Evolutionary conservation across 1,139 yeast species (phyloP).

Genomic region (Pichia kudriavzevii): DNA sequence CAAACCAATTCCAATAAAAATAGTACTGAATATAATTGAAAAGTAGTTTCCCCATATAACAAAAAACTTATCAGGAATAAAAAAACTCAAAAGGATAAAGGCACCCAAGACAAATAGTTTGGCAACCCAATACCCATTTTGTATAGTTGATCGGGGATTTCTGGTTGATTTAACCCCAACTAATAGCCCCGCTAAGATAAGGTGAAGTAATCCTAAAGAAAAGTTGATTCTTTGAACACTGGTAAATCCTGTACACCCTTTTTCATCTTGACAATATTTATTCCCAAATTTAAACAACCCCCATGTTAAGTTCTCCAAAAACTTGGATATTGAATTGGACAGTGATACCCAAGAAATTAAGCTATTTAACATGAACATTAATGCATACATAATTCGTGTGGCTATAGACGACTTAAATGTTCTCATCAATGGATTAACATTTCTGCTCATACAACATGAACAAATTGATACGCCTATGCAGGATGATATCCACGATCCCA

Average conservation of each 20-base stretch:
- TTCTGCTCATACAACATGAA: conserved; percentile 46
- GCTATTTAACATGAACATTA: conserved; percentile 68
- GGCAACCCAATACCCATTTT: conserved; percentile 85
- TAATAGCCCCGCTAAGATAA: conserved; percentile 59
- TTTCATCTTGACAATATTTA: conserved; percentile 61
- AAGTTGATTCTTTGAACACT: conserved; percentile 88
- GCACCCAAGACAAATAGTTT: conserved; percentile 59
- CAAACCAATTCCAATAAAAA: conserved; percentile 83
- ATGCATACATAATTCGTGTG: conserved; percentile 78
- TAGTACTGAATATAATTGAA: conserved; percentile 75
- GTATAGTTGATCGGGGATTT: conserved; percentile 75
- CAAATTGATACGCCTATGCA: conserved; percentile 84
- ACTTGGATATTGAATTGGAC: conserved; percentile 69
- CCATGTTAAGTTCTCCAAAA: conserved; percentile 67
- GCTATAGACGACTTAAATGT: conserved; percentile 63
- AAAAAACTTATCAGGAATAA: conserved; percentile 82
- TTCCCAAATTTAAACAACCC: conserved; percentile 52
- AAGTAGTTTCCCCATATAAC: conserved; percentile 87
- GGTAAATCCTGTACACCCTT: conserved; percentile 85
- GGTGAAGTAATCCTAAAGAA: conserved; percentile 76
- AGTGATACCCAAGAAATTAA: conserved; percentile 85
- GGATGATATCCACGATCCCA: conserved; percentile 65
- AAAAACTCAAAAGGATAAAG: conserved; percentile 55
- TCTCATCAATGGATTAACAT: conserved; percentile 45
- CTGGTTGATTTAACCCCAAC: conserved; percentile 70